These are phyloP conservation scores for Alisma plantagoaquatica DNA, from an alignment of 106 monocot genomes.

Conservation along the genomic window DNA sequence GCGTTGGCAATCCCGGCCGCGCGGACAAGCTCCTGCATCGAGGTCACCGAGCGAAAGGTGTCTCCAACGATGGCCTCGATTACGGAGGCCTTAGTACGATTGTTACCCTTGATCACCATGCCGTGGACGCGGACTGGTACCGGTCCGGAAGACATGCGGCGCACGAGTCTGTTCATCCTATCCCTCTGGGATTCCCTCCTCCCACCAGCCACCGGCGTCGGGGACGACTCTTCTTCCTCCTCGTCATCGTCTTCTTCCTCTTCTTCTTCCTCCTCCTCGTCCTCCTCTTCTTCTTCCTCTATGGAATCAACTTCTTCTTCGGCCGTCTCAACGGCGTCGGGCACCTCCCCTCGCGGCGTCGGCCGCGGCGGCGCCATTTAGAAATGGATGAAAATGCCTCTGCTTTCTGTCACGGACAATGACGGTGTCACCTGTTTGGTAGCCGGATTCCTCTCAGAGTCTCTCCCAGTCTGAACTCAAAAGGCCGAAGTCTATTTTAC, in stretches of 20 bases:
- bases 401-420: too few relatives aligned
- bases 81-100: background rate
- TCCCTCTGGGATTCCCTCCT: background rate
- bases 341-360: too few relatives aligned
- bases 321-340: too few relatives aligned
- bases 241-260: background rate
- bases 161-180: background rate
- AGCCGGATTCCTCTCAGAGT: too few relatives aligned
- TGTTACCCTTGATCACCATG: background rate
- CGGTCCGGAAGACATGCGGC: background rate
- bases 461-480: too few relatives aligned
- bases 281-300: background rate
- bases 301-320: background rate
- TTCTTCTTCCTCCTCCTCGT: background rate
- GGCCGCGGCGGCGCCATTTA: too few relatives aligned
- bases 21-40: background rate
- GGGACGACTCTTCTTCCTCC: background rate
- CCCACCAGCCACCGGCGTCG: background rate
- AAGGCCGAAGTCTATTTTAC: too few relatives aligned
- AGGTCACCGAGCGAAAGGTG: background rate
- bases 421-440: too few relatives aligned
- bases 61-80: background rate
- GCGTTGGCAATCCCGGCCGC: background rate
- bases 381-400: too few relatives aligned
- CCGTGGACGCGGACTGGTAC: background rate